These are phyloP conservation scores for Sphaerosporella brunnea DNA, from an alignment of 495 filamentous ascomycete species.

Conservation along the genomic window DNA sequence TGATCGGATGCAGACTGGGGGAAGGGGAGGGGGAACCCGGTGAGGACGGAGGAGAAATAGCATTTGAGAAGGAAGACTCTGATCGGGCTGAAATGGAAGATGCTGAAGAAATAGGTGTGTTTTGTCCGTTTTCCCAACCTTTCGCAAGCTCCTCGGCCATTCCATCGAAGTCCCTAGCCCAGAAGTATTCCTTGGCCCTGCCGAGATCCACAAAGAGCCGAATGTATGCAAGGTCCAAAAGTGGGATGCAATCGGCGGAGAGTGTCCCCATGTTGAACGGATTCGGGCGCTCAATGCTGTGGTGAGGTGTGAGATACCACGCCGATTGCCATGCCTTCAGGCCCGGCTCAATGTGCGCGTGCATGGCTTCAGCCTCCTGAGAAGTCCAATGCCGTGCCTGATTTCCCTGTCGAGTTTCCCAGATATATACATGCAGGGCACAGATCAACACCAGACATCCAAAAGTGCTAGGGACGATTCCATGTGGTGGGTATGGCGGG, in stretches of 20 bases:
- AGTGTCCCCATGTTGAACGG: slow-evolving; percentile 76
- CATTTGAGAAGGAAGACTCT: slow-evolving; percentile 33
- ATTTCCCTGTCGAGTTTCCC: slow-evolving; percentile 88
- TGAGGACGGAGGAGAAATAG: slow-evolving; percentile 38
- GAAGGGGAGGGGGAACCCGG: slow-evolving; percentile 36
- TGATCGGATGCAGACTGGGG: slow-evolving; percentile 27
- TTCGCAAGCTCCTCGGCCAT: slow-evolving; percentile 81
- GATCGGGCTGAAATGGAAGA: slow-evolving; percentile 34
- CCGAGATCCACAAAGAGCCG: slow-evolving; percentile 84
- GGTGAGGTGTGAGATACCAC: slow-evolving; percentile 73
- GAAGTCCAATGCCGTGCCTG: slow-evolving; percentile 80
- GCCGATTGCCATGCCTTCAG: slow-evolving; percentile 88
- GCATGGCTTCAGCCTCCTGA: slow-evolving; percentile 88
- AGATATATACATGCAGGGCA: slow-evolving; percentile 93
- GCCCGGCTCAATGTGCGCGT: slow-evolving; percentile 87
- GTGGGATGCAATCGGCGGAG: slow-evolving; percentile 81
- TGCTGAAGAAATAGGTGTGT: slow-evolving; percentile 28
- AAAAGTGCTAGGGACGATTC: slow-evolving; percentile 71
- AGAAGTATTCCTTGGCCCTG: slow-evolving; percentile 81
- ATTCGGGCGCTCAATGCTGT: slow-evolving; percentile 77
- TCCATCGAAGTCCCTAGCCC: slow-evolving; percentile 81
- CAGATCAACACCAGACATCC: slow-evolving; percentile 89
- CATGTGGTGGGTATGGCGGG: slow-evolving; percentile 22
- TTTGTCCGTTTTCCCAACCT: slow-evolving; percentile 33
- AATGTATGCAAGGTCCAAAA: slow-evolving; percentile 89